Conservation (phyloP, 2,329 filamentous ascomycete species). For the Colletotrichum simmondsii region DNA sequence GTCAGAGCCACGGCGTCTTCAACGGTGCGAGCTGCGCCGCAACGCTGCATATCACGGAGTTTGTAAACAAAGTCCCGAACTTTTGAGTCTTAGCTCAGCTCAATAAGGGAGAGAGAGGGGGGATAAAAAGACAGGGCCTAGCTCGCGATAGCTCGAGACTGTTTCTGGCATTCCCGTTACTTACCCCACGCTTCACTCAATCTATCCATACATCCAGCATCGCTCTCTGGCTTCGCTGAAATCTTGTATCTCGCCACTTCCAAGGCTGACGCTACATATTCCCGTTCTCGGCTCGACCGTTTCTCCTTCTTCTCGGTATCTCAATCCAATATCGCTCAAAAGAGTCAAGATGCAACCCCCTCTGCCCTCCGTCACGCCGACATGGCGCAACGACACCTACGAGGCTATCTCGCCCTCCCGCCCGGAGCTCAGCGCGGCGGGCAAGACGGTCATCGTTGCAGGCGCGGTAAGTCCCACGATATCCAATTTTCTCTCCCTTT, state of each 20-base stretch:
- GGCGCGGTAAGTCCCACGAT: conserved; percentile 61
- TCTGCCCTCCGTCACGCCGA: conserved; percentile 35
- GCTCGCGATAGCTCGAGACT: background rate
- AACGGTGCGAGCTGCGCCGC: background rate
- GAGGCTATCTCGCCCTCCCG: conserved; percentile 48
- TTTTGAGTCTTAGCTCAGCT: background rate
- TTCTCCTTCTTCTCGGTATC: background rate
- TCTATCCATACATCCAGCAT: background rate
- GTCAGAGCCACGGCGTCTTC: background rate
- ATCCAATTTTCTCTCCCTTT: background rate
- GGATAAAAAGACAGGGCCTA: conserved; percentile 15
- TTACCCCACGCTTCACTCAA: background rate
- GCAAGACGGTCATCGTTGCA: conserved; percentile 70
- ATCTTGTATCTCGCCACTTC: background rate
- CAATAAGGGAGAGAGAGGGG: background rate
- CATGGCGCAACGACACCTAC: conserved; percentile 48
- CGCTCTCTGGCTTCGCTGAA: background rate
- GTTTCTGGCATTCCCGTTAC: background rate
- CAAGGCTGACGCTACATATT: background rate
- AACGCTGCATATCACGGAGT: background rate
- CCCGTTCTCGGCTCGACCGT: background rate
- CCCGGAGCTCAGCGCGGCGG: conserved; percentile 51
- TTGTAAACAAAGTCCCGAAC: background rate
- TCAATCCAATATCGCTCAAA: background rate
- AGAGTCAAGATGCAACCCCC: conserved; percentile 25